Percentiles rank a stretch among this genome's conserved stretches.
Conservation (phyloP, 1,139 yeast species). For the Hyphopichia pseudoburtonii region DNA sequence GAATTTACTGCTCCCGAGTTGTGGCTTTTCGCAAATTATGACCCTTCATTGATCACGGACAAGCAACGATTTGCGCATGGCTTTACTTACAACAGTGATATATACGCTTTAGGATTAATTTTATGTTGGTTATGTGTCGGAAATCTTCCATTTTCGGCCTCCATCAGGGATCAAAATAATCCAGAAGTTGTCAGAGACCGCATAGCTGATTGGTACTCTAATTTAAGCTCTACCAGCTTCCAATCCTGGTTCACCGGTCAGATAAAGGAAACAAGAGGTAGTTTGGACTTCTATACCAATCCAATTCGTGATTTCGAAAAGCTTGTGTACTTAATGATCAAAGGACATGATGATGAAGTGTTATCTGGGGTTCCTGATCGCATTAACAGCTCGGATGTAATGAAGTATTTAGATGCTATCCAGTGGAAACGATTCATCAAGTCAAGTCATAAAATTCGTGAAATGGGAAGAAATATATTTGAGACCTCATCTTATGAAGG, state of each 20-base stretch:
- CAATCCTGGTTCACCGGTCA: conserved; percentile 25
- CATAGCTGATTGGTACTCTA: conserved; percentile 33
- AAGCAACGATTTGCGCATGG: conserved; percentile 38
- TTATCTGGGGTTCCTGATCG: conserved; percentile 7
- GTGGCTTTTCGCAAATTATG: conserved; percentile 35
- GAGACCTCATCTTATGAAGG: not conserved
- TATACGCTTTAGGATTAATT: conserved; percentile 81
- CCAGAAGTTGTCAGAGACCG: conserved; percentile 27
- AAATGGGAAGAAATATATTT: not conserved
- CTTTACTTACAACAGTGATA: conserved; percentile 70
- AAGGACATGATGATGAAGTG: conserved; percentile 19
- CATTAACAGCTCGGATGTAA: conserved; percentile 16
- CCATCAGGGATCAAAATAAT: conserved; percentile 30
- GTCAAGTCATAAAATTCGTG: not conserved
- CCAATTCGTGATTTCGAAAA: conserved; percentile 19
- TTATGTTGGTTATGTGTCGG: conserved; percentile 73
- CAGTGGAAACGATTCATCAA: conserved; percentile 7
- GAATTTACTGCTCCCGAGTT: conserved; percentile 89
- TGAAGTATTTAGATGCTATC: conserved; percentile 10
- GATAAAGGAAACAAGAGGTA: conserved; percentile 8
- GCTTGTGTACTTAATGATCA: conserved; percentile 33
- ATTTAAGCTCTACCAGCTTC: conserved; percentile 19
- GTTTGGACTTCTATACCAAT: conserved; percentile 4
- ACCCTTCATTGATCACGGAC: conserved; percentile 16
- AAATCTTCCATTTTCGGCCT: conserved; percentile 53